phyloP scores from a whole-genome alignment of 306 rosid genomes.

The Glycine tomentella region DNA sequence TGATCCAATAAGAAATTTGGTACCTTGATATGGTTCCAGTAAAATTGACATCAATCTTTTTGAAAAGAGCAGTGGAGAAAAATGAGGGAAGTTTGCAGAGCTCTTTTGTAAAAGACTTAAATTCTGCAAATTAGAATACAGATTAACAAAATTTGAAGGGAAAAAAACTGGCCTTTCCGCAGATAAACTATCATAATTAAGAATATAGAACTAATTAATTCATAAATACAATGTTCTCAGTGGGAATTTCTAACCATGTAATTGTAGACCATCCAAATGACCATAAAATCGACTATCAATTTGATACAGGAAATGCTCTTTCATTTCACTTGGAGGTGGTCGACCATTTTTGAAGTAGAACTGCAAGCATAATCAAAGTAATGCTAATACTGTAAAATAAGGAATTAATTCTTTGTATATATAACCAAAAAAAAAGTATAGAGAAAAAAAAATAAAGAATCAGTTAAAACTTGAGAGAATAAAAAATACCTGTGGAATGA shows the following conservation, averaged over 20 bases:
- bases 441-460: conserved; percentile 12
- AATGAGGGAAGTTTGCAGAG: conserved; percentile 69
- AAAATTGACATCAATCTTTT: conserved; percentile 62
- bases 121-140: conserved; percentile 56
- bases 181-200: background rate
- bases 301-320: conserved; percentile 63
- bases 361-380: conserved; percentile 54
- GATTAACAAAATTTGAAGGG: conserved; percentile 19
- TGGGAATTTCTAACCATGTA: conserved; percentile 61
- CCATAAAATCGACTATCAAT: conserved; percentile 57
- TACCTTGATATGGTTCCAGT: conserved; percentile 65
- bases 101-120: conserved; percentile 60
- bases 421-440: conserved; percentile 4
- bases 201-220: conserved; percentile 38
- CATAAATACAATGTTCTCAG: conserved; percentile 45
- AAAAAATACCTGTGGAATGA: conserved; percentile 75
- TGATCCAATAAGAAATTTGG: conserved; percentile 33
- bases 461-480: conserved; percentile 35
- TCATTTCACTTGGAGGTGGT: conserved; percentile 73
- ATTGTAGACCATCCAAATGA: conserved; percentile 69
- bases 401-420: conserved; percentile 33
- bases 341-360: conserved; percentile 82
- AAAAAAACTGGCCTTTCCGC: conserved; percentile 29
- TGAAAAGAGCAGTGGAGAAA: conserved; percentile 63
- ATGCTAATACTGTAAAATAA: conserved; percentile 26